Conservation (phyloP, 2,329 filamentous ascomycete genomes). For the Trichoderma arundinaceum region DNA sequence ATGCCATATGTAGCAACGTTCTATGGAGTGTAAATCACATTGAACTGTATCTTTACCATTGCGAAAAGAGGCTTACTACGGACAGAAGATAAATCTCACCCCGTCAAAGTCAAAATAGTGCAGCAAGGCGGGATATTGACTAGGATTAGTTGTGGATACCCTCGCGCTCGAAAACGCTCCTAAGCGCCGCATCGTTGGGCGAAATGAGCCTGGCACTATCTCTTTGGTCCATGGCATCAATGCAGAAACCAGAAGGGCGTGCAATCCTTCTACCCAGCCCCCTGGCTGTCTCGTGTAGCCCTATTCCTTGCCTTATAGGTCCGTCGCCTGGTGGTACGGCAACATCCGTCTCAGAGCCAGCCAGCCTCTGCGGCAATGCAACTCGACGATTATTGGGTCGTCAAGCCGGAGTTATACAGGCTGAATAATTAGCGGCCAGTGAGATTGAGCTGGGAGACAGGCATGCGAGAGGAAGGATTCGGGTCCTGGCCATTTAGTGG, state of each 20-base stretch:
- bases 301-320: conserved; percentile 1
- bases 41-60: too few species aligned
- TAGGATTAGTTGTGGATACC: conserved; percentile 3
- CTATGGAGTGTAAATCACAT: too few species aligned
- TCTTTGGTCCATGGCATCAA: background rate
- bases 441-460: conserved; percentile 1
- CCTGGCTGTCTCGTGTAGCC: background rate
- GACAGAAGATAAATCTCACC: too few species aligned
- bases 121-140: background rate
- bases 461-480: conserved; percentile 25
- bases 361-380: conserved; percentile 1
- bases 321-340: background rate
- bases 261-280: conserved; percentile 4
- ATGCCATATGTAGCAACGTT: background rate
- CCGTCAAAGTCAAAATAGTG: background rate
- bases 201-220: background rate
- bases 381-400: background rate
- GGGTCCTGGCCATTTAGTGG: conserved; percentile 2
- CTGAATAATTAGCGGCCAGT: background rate
- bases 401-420: background rate
- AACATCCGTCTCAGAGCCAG: conserved; percentile 5
- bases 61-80: too few species aligned
- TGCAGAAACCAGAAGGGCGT: background rate
- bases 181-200: conserved; percentile 15
- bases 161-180: background rate